Base-by-base conservation (phyloP, 495 filamentous ascomycete species). In the Annulohypoxylon moriforme region DNA sequence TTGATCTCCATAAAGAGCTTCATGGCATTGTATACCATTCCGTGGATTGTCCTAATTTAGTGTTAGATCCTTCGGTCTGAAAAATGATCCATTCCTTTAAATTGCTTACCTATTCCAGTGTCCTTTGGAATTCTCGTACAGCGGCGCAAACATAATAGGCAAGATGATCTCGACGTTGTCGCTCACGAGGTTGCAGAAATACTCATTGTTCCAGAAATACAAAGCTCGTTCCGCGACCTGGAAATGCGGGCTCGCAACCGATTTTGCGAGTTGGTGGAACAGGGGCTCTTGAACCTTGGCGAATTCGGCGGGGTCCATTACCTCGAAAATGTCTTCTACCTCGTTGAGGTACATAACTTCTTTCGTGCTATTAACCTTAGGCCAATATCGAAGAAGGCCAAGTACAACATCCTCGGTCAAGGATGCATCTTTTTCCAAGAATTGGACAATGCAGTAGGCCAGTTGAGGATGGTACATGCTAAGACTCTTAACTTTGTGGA, bases 1-100 rank as follows among this genome's bases (percentile, higher is more conserved):
- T 99, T 98, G 75, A 99, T 98, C 80, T 99, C 96, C 96, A 99
- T 99, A 81, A 99, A 99, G 47, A 99, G 90, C 78, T 99, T 99
- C 96, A 99, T 99, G 52, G 96, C 96, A 76, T 98, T 99, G 78
- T 98, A 99, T 16, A 99, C 96, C 96, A 99, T 98, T 76, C 96
- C 96, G 75, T 99, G 96, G 71, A 99, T 99, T 10, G 96, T 99
- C 70, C 96, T 99, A 58, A 24, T 9, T 6, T 38, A 16, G 57
- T 67, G 68, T 74, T 66, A 76, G 69, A 52, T 29, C 24, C 14
- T 74, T 66, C 74, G 69, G 46, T 29, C 24, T 11, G 4, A 16
- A 40, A 22, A 60, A 61, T 49, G 56, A 42, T 18, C 7, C 18
- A n/a, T 33, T 42, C 7, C 22, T 53, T 55, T 52, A 50, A 22